Percentiles rank a stretch among this genome's conserved stretches.
Evolutionary conservation across 805 yeast species (phyloP).

Genomic region (Saturnispora sanitii): DNA sequence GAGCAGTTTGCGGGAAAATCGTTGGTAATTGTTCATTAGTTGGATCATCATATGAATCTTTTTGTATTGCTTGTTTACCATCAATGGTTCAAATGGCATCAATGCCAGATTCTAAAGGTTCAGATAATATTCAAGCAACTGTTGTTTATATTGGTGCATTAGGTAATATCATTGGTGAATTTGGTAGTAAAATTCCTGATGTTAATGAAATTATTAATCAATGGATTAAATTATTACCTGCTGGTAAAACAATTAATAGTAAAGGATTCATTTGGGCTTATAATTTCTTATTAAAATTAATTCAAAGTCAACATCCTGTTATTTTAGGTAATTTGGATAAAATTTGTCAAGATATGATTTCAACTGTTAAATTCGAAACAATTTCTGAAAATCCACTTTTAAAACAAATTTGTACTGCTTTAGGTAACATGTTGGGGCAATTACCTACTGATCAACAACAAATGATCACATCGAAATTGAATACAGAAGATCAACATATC

Average conservation of each 20-base stretch:
- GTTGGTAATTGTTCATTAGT: constrained; percentile 80
- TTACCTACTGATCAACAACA: constrained; percentile 65
- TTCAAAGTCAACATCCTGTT: constrained; percentile 54
- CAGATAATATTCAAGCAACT: constrained; percentile 76
- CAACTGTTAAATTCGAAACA: constrained; percentile 61
- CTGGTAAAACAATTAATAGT: constrained; percentile 85
- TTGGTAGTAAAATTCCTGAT: constrained; percentile 49
- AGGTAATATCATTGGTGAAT: constrained; percentile 68
- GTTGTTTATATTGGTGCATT: constrained; percentile 78
- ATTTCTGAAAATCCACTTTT: constrained; percentile 53
- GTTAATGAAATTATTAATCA: constrained; percentile 51
- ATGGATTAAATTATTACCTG: constrained; percentile 80
- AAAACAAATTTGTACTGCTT: constrained; percentile 47
- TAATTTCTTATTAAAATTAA: constrained; percentile 60
- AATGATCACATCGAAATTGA: constrained; percentile 50
- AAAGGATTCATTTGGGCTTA: constrained; percentile 48
- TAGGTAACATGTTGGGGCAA: constrained; percentile 52
- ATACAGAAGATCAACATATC: constrained; percentile 49
- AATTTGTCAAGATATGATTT: constrained; percentile 59
- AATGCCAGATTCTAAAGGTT: constrained; percentile 76
- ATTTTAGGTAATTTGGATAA: constrained; percentile 44
- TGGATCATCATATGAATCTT: constrained; percentile 58
- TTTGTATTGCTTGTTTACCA: constrained; percentile 61
- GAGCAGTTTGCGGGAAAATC: constrained; percentile 81
- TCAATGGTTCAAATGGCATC: constrained; percentile 63